These are phyloP conservation scores for Thielaviopsis populi DNA, from an alignment of 2,329 filamentous ascomycete genomes.

Conservation along the genomic window DNA sequence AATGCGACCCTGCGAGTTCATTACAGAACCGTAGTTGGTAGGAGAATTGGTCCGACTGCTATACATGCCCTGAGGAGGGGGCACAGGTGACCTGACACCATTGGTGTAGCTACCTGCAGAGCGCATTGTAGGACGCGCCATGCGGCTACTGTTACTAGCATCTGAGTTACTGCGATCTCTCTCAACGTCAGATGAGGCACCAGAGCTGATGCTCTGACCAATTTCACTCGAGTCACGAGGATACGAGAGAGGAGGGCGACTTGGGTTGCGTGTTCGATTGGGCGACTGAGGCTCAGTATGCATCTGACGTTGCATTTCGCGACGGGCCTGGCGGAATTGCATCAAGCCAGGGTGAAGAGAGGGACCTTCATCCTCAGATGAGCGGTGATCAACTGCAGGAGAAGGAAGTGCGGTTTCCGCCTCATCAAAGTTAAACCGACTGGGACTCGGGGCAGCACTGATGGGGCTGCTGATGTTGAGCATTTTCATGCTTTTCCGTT, in stretches of 20 bases:
- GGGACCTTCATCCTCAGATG: constrained; percentile 26
- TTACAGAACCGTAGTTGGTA: background rate
- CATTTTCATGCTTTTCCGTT: constrained; percentile 46
- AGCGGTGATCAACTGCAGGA: constrained; percentile 19
- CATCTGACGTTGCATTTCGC: constrained; percentile 37
- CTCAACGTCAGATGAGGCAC: constrained; percentile 26
- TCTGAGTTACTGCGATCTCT: constrained; percentile 42
- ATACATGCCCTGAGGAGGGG: constrained; percentile 13
- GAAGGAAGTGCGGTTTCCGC: constrained; percentile 10
- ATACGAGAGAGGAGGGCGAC: constrained; percentile 31
- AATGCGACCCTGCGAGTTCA: constrained; percentile 19
- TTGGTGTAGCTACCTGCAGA: constrained; percentile 8
- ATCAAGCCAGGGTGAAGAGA: constrained; percentile 36
- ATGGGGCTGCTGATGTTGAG: constrained; percentile 37
- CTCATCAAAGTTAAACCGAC: constrained; percentile 22
- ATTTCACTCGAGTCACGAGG: constrained; percentile 20
- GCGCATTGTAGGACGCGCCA: constrained; percentile 17
- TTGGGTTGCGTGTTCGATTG: constrained; percentile 32
- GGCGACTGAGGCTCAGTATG: constrained; percentile 36
- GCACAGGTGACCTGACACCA: background rate
- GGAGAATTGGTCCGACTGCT: constrained; percentile 13
- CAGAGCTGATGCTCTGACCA: constrained; percentile 19
- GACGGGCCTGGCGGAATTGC: constrained; percentile 42
- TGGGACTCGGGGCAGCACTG: constrained; percentile 28
- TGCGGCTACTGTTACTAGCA: constrained; percentile 32